Percentiles rank a stretch among this genome's conserved stretches.
Evolutionary conservation across 306 rosid genomes (phyloP).

Genomic region (Malus fusca): DNA sequence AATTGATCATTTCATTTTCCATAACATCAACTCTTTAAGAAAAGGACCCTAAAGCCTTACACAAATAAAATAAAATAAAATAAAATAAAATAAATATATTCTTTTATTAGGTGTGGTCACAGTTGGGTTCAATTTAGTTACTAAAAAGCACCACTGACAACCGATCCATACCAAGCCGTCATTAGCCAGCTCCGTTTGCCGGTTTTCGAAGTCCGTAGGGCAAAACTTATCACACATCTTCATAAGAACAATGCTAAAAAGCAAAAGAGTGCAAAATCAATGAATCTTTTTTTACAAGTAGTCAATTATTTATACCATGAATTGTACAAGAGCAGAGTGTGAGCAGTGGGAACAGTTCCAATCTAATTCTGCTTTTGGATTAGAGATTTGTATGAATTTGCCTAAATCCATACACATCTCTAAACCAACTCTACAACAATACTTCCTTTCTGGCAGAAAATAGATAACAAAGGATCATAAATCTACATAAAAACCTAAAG

Average conservation of each 20-base stretch:
- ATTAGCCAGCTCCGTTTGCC: no score
- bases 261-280: not conserved
- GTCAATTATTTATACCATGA: not conserved
- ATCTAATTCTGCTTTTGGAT: slow-evolving; percentile 27
- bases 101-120: no score
- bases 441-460: not conserved
- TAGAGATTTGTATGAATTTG: not conserved
- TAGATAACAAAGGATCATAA: not conserved
- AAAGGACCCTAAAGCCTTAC: not conserved
- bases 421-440: slow-evolving; percentile 26
- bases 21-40: no score
- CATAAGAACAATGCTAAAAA: not conserved
- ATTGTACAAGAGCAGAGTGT: not conserved
- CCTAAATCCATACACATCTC: slow-evolving; percentile 41
- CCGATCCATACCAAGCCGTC: not conserved
- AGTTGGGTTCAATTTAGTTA: no score
- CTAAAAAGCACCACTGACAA: not conserved
- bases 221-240: not conserved
- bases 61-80: no score
- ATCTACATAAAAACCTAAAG: slow-evolving; percentile 41
- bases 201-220: not conserved
- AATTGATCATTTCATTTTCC: no score
- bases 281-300: not conserved
- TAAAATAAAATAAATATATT: not conserved
- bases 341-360: slow-evolving; percentile 21